These are phyloP conservation scores for Pseudogymnoascus sp. DNA, from an alignment of 2,329 filamentous ascomycete species.

Conservation along the genomic window DNA sequence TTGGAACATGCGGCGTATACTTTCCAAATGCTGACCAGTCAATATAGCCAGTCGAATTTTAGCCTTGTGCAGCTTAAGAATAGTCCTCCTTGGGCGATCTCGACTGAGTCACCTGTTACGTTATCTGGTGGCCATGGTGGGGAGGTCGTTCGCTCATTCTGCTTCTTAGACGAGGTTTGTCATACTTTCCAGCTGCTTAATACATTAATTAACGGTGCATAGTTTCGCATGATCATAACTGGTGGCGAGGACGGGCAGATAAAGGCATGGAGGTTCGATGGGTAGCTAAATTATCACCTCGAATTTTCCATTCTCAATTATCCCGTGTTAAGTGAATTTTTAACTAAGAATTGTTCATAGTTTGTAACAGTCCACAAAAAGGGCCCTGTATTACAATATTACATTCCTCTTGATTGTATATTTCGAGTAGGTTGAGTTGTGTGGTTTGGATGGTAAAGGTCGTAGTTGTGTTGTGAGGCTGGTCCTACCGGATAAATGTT, in stretches of 20 bases:
- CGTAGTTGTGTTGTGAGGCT: background rate
- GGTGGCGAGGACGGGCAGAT: slow-evolving; percentile 36
- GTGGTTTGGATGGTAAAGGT: background rate
- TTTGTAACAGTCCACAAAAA: background rate
- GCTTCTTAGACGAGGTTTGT: slow-evolving; percentile 52
- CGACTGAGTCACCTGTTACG: slow-evolving; percentile 49
- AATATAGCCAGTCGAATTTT: slow-evolving; percentile 47
- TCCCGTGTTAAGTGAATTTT: background rate
- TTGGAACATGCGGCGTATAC: slow-evolving; percentile 9
- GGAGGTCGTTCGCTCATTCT: slow-evolving; percentile 58
- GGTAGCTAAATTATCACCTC: background rate
- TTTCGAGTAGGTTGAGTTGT: background rate
- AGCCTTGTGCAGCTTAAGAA: slow-evolving; percentile 53
- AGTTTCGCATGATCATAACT: slow-evolving; percentile 27
- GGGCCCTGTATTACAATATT: background rate
- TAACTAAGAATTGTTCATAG: background rate
- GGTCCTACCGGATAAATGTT: slow-evolving; percentile 1
- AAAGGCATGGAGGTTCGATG: slow-evolving; percentile 30
- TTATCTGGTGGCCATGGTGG: slow-evolving; percentile 56
- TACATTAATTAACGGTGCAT: slow-evolving; percentile 23
- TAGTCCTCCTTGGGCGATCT: slow-evolving; percentile 46
- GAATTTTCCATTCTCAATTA: background rate
- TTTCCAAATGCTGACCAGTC: slow-evolving; percentile 21
- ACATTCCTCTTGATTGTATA: background rate
- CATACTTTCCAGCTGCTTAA: slow-evolving; percentile 14